Base-by-base conservation (phyloP, 768 basidiomycete species). In the Infundibulicybe gibba region DNA sequence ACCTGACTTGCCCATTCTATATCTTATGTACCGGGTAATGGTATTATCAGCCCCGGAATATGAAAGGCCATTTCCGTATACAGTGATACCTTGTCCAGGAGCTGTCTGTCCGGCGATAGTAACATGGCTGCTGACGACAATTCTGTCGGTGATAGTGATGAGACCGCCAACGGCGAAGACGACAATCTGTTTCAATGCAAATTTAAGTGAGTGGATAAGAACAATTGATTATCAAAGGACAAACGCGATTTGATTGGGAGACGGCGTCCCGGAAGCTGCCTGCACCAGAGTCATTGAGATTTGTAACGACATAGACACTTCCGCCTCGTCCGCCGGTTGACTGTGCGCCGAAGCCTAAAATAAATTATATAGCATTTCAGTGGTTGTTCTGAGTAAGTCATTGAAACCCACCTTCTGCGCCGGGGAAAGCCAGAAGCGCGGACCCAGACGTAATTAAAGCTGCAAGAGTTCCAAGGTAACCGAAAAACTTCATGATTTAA, bases 201-300 rank as follows among this genome's bases (percentile, higher is more conserved):
- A 19, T 14, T n/a, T n/a, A n/a, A 5, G 45, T 42, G 8, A 45
- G 20, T 14, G 31, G 35, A 17, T 30, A 2, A 34, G 9, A 37
- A 41, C 16, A 19, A 40, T 20, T 21, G 8, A 33, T 11, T 5
- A 49, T 31, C 11, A 15, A 17, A 15, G 17, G 17, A 39, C 61
- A 6, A 40, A 61, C 63, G 45, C 62, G 52, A 41, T 62, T 59
- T 11, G 63, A 49, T 32, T 61, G 49, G 13, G 60, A 66, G 21
- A 68, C 66, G 17, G 66, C 66, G 34, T 67, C 66, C 11, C 64
- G 61, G 43, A 68, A 60, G 50, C 65, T 66, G 21, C 66, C 66
- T 45, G 61, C n/a, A 6, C 64, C 64, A 41, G 61, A 58, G 45
- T 67, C 62, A 43, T 64, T 67, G 21, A 65, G 55, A 41, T 66